Percentiles rank a stretch among this genome's conserved stretches.
Conservation (phyloP, 768 basidiomycete species). For the Melanogaster broomeanus region DNA sequence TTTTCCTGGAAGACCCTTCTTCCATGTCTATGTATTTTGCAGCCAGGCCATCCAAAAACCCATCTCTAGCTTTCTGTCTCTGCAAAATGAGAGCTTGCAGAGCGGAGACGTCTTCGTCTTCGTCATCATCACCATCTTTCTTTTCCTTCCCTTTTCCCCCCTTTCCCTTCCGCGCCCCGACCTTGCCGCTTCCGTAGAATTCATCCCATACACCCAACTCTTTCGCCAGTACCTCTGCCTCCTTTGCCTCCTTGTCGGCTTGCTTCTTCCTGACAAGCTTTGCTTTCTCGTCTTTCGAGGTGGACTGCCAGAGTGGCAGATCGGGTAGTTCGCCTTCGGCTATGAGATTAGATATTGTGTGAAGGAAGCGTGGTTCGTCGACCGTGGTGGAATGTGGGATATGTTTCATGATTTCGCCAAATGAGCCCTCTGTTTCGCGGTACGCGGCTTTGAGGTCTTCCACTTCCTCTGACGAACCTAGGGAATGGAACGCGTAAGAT, state of each 20-base stretch:
- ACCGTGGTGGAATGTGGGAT: constrained; percentile 84
- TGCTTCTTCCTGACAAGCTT: constrained; percentile 72
- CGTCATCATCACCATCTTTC: constrained; percentile 36
- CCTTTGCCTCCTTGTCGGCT: constrained; percentile 75
- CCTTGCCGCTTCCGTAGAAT: constrained; percentile 80
- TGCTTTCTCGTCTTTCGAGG: constrained; percentile 79
- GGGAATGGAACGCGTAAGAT: neutral
- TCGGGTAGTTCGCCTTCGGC: constrained; percentile 54
- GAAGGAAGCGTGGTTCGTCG: constrained; percentile 86
- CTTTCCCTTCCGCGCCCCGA: constrained; percentile 53
- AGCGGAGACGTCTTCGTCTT: constrained; percentile 64
- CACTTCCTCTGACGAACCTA: constrained; percentile 86
- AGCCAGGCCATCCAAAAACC: constrained; percentile 75
- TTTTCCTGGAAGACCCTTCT: constrained; percentile 34
- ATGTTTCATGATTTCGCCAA: constrained; percentile 79
- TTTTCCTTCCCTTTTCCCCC: constrained; percentile 47
- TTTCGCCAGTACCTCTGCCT: constrained; percentile 83
- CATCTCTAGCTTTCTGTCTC: constrained; percentile 67
- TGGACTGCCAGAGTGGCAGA: constrained; percentile 64
- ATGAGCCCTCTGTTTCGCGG: constrained; percentile 64
- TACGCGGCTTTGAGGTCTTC: constrained; percentile 81
- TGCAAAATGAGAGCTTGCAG: constrained; percentile 83
- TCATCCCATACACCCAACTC: constrained; percentile 95
- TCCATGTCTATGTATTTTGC: constrained; percentile 67
- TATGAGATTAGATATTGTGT: constrained; percentile 68